Base-by-base conservation (phyloP, 352 stramenopile genomes). In the Phytophthora cryptogea region DNA sequence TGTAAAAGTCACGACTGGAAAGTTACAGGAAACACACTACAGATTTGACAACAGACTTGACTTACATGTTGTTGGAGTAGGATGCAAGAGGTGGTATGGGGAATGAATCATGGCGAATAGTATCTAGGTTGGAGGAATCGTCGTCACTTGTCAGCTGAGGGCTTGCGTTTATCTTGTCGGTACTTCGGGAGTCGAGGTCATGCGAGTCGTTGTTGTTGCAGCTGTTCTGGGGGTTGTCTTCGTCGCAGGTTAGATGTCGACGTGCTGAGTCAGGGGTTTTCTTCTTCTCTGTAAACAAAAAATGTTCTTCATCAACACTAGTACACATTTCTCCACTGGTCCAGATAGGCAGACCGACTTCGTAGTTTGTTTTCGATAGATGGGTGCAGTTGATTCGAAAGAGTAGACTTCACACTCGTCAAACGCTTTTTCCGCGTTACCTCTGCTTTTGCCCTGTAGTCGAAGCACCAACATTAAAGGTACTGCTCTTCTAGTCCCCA, bases 331-430 rank as follows among this genome's bases (percentile, higher is more conserved):
- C n/a, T n/a, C 20, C 14, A 17, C 0, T 49, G 3, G 37, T 17
- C 7, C 32, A 14, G 16, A 14, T 14, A 23, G n/a, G 37, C 31
- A 43, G 13, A 76, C 76, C 26, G 36, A 94, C 85, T 83, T 67
- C 74, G 68, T 35, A 92, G 63, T 64, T 92, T 92, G 52, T 80
- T 63, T 46, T 92, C 83, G 2, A 72, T 70, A 6, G 69, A 63
- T 28, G 83, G 76, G 36, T 89, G 72, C 37, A 93, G 59, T 35
- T 94, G 83, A 43, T 91, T 93, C 17, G 81, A 92, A 8, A 94
- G 50, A 7, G 81, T 91, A 14, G 81, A 87, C 59, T 86, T 89
- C 58, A 92, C 68, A 42, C 62, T 89, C 33, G 72, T 85, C 32
- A 93, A 54, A 4, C 83, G 78, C 66, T 92, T 88, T 42, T 88